A percentile compares a stretch with the other conserved stretches of the same genome.
Evolutionary conservation across 441 rosid genomes (phyloP).

Genomic region (Brassica hybrid): DNA sequence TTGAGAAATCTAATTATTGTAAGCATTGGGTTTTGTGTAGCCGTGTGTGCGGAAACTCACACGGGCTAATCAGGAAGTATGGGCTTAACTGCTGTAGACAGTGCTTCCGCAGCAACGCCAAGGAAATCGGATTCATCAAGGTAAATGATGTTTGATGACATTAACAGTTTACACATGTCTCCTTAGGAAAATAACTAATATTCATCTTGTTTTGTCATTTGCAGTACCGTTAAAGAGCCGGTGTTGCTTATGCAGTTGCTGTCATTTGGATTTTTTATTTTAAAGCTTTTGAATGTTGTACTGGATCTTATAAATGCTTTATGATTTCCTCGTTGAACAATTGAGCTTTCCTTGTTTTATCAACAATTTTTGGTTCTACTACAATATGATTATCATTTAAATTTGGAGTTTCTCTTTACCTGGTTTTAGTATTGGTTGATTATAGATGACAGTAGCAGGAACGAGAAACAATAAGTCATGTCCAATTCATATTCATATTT

Average conservation of each 20-base stretch:
- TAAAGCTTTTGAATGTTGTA: conserved; percentile 1
- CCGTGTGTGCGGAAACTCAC: conserved; percentile 77
- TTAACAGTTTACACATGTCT: no score
- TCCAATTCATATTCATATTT: no score
- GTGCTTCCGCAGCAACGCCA: conserved; percentile 80
- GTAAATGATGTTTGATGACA: conserved; percentile 30
- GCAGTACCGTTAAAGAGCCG: conserved; percentile 58
- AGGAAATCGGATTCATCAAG: conserved; percentile 77
- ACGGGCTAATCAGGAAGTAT: conserved; percentile 71
- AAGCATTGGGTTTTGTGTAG: conserved; percentile 27
- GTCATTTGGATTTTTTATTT: background rate
- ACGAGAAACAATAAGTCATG: no score
- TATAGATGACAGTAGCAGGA: no score
- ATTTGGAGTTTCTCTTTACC: background rate
- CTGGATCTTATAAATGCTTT: conserved; percentile 8
- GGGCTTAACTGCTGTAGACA: conserved; percentile 80
- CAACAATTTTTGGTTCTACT: background rate
- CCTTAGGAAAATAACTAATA: background rate
- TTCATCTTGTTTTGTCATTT: background rate
- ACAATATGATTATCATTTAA: background rate
- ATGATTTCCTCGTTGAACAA: background rate
- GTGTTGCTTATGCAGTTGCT: background rate
- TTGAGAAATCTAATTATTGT: background rate
- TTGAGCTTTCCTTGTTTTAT: background rate
- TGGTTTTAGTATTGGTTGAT: no score